Conservation (phyloP, 148 eudicot genomes). For the Selenicereus undatus region DNA sequence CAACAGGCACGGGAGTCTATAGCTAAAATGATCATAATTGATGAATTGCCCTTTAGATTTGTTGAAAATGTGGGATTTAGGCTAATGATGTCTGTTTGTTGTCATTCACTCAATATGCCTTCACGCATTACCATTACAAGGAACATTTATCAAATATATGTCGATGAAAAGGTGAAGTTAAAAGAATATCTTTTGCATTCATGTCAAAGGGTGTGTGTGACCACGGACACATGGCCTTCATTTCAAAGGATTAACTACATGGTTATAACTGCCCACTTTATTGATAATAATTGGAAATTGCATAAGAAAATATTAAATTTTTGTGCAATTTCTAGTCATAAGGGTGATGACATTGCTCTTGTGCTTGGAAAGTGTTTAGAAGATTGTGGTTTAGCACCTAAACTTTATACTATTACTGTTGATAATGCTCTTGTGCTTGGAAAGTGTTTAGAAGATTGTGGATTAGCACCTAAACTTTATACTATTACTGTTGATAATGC, state of each 20-base stretch:
- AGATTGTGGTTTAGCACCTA: too few species aligned
- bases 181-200: too few species aligned
- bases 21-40: too few species aligned
- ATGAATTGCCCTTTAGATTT: neutral
- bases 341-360: too few species aligned
- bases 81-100: neutral
- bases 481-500: neutral
- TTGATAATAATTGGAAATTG: neutral
- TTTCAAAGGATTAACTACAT: neutral
- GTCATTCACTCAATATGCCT: neutral
- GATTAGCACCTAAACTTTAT: neutral
- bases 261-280: neutral
- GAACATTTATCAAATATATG: neutral
- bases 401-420: too few species aligned
- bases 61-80: neutral
- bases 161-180: neutral
- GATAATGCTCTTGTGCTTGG: too few species aligned
- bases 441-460: neutral
- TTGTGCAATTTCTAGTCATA: neutral
- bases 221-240: neutral
- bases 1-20: too few species aligned
- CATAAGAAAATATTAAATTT: neutral
- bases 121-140: neutral
- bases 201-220: neutral
- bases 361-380: too few species aligned